phyloP scores from a whole-genome alignment of 345 rosid genomes.

The Eucalyptus albens region DNA sequence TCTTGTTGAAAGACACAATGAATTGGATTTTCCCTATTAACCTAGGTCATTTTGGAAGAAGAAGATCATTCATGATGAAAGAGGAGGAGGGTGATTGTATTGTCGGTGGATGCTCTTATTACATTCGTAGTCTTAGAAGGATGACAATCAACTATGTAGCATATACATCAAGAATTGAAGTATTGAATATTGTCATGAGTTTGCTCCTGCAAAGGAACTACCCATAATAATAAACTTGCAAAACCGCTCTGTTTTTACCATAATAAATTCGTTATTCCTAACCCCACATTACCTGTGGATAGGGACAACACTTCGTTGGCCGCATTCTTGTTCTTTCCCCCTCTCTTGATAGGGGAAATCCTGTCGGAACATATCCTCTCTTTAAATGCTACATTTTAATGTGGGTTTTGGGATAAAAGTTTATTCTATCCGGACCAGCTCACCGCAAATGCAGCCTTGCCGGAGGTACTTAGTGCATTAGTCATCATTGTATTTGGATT shows the following conservation, averaged over 20 bases:
- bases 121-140: neutral
- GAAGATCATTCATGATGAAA: neutral
- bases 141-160: neutral
- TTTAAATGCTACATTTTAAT: neutral
- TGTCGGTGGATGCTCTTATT: neutral
- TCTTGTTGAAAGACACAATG: rapidly evolving
- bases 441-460: neutral
- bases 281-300: neutral
- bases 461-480: neutral
- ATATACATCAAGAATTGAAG: neutral
- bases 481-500: neutral
- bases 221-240: neutral
- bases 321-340: neutral
- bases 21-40: neutral
- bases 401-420: neutral
- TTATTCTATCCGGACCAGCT: neutral
- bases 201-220: neutral
- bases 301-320: neutral
- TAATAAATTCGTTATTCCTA: neutral
- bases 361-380: neutral
- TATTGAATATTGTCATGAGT: neutral
- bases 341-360: neutral
- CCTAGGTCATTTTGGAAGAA: neutral
- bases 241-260: neutral
- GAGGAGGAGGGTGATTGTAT: neutral